Base-by-base conservation (phyloP, 1,284 basidiomycete species). In the Apiotrichum montevideense region DNA sequence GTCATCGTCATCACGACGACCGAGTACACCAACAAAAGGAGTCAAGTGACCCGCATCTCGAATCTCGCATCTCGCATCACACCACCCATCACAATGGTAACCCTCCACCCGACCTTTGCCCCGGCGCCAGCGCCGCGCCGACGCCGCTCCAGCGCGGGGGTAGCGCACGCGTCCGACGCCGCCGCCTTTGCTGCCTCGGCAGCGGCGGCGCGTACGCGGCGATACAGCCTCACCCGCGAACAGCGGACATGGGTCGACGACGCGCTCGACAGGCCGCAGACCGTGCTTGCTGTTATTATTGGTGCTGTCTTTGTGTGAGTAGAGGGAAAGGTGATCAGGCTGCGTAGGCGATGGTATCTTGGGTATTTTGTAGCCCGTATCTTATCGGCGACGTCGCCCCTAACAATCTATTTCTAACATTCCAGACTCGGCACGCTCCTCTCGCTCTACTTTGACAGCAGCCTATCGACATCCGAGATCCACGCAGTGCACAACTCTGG, bases 381-480 rank as follows among this genome's bases (percentile, higher is more conserved):
- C 29, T 29, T 29, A 29, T 29, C 29, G 29, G 15, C 40, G n/a
- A 11, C 11, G 29, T 4, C 29, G 29, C 10, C 32, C 48, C 29
- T 33, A 35, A n/a, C n/a, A n/a, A n/a, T n/a, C 9, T 32, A 11
- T 35, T 42, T 8, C 39, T 21, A 34, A n/a, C 37, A 35, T 47
- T 29, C 6, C 47, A 75, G 71, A 32, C 52, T 58, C 52, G 73
- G 69, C n/a, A 72, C 66, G 32, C 51, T 66, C 47, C 62, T 71
- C 69, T 86, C 87, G 5, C 71, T 85, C 48, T 69, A 87, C 66
- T 82, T n/a, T 84, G 88, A 72, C 85, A 73, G 69, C 7, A 70
- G 70, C 3, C 56, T 59, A 15, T 55, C 66, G n/a, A 61, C 62
- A 2, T 56, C 63, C 13, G 47, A 57, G n/a, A 57, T 67, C 49